These are phyloP conservation scores for Penicillium daleae DNA, from an alignment of 495 filamentous ascomycete genomes.

Conservation along the genomic window DNA sequence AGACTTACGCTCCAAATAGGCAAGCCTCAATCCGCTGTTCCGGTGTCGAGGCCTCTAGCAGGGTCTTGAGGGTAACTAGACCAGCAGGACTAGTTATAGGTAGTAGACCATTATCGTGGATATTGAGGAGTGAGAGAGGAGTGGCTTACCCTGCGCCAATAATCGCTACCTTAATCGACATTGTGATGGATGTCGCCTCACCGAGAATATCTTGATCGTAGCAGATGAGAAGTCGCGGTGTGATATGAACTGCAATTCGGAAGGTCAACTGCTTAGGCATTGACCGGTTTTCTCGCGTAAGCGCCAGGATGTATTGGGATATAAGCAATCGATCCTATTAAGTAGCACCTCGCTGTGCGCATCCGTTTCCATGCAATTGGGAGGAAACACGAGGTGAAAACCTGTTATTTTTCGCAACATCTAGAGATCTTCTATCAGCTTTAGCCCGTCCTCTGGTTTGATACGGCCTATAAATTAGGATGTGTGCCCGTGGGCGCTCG, in stretches of 20 bases:
- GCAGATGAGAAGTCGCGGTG: not conserved
- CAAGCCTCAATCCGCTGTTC: conserved; percentile 21
- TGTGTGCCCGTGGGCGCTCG: not conserved
- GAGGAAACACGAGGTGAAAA: too few species aligned
- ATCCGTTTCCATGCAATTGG: not conserved
- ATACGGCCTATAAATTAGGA: not conserved
- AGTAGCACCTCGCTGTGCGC: not conserved
- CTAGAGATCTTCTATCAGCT: too few species aligned
- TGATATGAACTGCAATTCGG: not conserved
- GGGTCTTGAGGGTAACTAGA: conserved; percentile 23
- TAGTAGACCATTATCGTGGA: not conserved
- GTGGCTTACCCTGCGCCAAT: conserved; percentile 15
- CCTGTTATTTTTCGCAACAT: too few species aligned
- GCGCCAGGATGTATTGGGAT: conserved; percentile 9
- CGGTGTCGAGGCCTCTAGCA: conserved; percentile 20
- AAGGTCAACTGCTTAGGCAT: not conserved
- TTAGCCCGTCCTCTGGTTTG: not conserved
- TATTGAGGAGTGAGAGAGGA: not conserved
- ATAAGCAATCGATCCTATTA: not conserved
- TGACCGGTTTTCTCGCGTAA: conserved; percentile 8
- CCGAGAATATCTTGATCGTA: too few species aligned
- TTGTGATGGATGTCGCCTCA: not conserved
- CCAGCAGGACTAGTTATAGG: conserved; percentile 16
- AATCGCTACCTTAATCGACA: conserved; percentile 19
- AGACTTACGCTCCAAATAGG: conserved; percentile 22